Evolutionary conservation across 371 early-diverging fungal genomes (phyloP), one percentile per base, ranked within the genome.

Genomic region (Syncephalastrum sp.): DNA sequence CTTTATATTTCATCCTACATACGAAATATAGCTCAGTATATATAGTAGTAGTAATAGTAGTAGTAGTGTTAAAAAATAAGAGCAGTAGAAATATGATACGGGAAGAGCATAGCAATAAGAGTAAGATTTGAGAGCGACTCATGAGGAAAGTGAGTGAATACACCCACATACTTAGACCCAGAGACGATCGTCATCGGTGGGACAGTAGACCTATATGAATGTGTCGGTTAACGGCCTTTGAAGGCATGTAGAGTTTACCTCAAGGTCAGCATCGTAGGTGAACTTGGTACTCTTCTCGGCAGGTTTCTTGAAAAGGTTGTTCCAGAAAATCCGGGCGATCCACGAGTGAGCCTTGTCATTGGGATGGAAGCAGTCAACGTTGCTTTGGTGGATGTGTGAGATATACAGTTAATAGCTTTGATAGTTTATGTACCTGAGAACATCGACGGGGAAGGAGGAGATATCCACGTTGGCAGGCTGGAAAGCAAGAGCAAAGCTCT

Each of bases 311-410:
- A 62, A 62, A 5, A 62, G 56, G 12, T 47, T 47, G 41, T 62
- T 62, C 63, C 63, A 62, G 14, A 33, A 19, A 44, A 41, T 47
- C 54, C 38, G 52, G 10, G 59, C 44, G 14, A 59, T 33, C 59
- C 59, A 59, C 13, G 51, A 21, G 19, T 59, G 59, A 5, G 59
- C 52, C 13, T 38, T 38, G 14, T 21, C 24, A 19, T 53, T 50
- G n/a, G 59, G 59, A 47, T 59, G 59, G 47, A 59, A 59, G 13
- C 59, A 59, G 14, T 59, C 59, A n/a, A 59, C 24, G 16, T 59
- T 59, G 33, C 59, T 59, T 6, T 24, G 21, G 47, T 15, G 2
- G 19, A 27, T 42, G 25, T n/a, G 6, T 25, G 46, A n/a, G 16
- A 23, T 43, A 2, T 21, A 21, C 21, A 1, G 21, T 21, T 21